These are phyloP conservation scores for Pholiota conissans DNA, from an alignment of 768 basidiomycete genomes.

Conservation along the genomic window DNA sequence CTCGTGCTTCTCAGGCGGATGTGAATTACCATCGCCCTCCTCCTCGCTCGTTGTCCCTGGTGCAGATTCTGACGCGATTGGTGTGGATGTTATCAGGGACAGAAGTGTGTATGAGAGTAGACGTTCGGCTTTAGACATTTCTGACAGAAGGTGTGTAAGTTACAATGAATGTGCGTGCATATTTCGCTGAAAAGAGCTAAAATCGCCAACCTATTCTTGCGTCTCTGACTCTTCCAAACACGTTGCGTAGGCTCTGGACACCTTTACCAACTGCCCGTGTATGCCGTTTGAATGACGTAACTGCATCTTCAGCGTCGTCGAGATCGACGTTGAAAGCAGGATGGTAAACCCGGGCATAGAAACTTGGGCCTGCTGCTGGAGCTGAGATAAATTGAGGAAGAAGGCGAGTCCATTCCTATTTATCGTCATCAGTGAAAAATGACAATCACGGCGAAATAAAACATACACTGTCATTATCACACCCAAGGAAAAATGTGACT, in stretches of 20 bases:
- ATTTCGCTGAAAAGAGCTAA: neutral
- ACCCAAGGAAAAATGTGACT: constrained; percentile 75
- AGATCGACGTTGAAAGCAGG: constrained; percentile 82
- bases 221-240: constrained; percentile 64
- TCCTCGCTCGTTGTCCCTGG: constrained; percentile 52
- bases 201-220: constrained; percentile 57
- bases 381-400: constrained; percentile 60
- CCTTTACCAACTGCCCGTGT: constrained; percentile 66
- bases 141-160: no score
- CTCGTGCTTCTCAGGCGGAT: constrained; percentile 9
- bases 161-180: no score
- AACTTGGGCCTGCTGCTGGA: constrained; percentile 70
- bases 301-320: constrained; percentile 62
- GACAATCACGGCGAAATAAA: neutral
- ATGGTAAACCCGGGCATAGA: constrained; percentile 80
- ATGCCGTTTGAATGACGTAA: constrained; percentile 66
- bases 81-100: constrained; percentile 73
- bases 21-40: constrained; percentile 28
- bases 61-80: constrained; percentile 48
- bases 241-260: constrained; percentile 62
- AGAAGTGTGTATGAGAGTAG: constrained; percentile 71
- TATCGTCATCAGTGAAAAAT: neutral
- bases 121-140: constrained; percentile 78
- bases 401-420: constrained; percentile 70
- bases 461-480: constrained; percentile 73